phyloP scores from a whole-genome alignment of 2,329 filamentous ascomycete genomes.

The Aurifilum marmelostoma region DNA sequence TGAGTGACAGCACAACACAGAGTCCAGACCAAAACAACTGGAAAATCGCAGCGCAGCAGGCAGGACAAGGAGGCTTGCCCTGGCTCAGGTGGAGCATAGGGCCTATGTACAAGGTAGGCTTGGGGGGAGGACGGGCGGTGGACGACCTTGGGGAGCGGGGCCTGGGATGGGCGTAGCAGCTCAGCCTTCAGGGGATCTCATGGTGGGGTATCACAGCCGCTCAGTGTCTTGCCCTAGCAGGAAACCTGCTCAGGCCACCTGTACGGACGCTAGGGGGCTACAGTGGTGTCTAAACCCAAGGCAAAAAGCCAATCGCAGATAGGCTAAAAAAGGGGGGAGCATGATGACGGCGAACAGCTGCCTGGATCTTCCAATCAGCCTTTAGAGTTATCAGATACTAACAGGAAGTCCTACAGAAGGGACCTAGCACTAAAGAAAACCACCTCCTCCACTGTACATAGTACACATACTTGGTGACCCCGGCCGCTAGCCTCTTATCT shows the following conservation, averaged over 20 bases:
- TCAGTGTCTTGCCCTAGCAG: slow-evolving; percentile 4
- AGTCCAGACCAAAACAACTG: slow-evolving; percentile 24
- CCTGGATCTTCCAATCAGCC: slow-evolving; percentile 1
- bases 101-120: slow-evolving; percentile 1
- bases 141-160: slow-evolving; percentile 4
- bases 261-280: background rate
- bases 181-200: background rate
- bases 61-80: slow-evolving; percentile 15
- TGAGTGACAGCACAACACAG: slow-evolving; percentile 18
- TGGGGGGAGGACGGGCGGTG: slow-evolving; percentile 9
- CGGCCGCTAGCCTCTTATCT: background rate
- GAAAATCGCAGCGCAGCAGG: slow-evolving; percentile 26
- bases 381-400: background rate
- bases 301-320: slow-evolving; percentile 6
- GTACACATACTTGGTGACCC: too few relatives aligned
- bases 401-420: background rate
- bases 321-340: slow-evolving; percentile 16
- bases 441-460: background rate
- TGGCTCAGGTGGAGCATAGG: slow-evolving; percentile 19
- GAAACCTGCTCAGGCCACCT: background rate
- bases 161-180: background rate
- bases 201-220: background rate
- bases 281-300: background rate
- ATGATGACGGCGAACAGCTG: slow-evolving; percentile 7
- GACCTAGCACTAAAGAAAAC: background rate